These are phyloP conservation scores for Ogataea saltuana DNA, from an alignment of 805 yeast genomes.

Conservation along the genomic window DNA sequence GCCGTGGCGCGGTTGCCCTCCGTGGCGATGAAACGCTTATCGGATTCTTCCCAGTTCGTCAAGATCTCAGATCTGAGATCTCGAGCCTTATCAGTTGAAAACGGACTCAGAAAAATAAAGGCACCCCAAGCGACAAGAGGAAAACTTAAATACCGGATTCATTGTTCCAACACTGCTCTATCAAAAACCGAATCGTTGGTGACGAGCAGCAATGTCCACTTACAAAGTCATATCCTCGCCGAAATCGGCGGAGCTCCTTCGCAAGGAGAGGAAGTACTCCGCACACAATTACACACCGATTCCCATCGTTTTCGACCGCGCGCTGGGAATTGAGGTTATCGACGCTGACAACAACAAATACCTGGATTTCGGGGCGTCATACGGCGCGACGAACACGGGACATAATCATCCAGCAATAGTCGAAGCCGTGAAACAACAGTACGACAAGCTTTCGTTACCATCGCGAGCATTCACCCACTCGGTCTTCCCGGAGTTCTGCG, in stretches of 20 bases:
- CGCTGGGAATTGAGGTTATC: conserved; percentile 23
- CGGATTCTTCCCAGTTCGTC: conserved; percentile 1
- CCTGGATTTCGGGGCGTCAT: conserved; percentile 32
- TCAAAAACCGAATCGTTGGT: neutral
- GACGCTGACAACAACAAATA: conserved; percentile 32
- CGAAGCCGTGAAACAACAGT: conserved; percentile 36
- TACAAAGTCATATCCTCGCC: conserved; percentile 24
- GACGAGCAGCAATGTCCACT: neutral
- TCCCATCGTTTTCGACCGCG: conserved; percentile 29
- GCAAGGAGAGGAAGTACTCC: conserved; percentile 25
- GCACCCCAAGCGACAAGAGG: neutral
- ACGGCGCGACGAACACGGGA: conserved; percentile 33
- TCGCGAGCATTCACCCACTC: conserved; percentile 31
- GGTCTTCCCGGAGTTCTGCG: conserved; percentile 27
- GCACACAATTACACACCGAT: conserved; percentile 34
- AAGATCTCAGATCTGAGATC: conserved; percentile 1
- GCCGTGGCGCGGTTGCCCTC: no score
- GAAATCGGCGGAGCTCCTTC: conserved; percentile 19
- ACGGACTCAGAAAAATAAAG: neutral
- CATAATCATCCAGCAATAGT: conserved; percentile 32
- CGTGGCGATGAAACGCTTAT: no score
- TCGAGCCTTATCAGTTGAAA: conserved; percentile 1
- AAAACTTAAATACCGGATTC: neutral
- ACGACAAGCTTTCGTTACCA: conserved; percentile 33
- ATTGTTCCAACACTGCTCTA: neutral